Evolutionary conservation across 371 early-diverging fungal genomes (phyloP), one percentile per base, ranked within the genome.

Genomic region (Mucor lusitanicus): DNA sequence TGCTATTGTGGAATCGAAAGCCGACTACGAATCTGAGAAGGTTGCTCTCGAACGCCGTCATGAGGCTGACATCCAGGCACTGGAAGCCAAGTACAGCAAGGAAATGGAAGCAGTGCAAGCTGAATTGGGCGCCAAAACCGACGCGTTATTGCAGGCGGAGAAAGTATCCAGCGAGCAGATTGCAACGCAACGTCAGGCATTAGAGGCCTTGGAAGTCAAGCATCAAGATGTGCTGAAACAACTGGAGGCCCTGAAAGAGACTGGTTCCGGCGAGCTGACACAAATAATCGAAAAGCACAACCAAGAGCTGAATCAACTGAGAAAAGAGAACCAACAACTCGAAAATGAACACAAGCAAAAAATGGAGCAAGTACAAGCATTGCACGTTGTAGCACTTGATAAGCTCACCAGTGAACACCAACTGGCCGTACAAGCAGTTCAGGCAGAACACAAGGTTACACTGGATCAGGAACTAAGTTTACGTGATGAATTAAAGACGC

Each of bases 271-370:
- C 8, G 72, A 72, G 58, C 19, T 72, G 21, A 28, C 54, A 17
- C 33, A 58, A 21, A 30, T 72, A 13, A 61, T 68, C 6, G 27
- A 46, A 9, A 60, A 64, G n/a, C 68, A 72, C 30, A 68, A 72
- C 7, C 28, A 59, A n/a, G 62, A 68, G 37, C 30, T 72, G 33
- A 67, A 9, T 6, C 27, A 19, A 19, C 42, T 62, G 23, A 62
- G 40, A 57, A 63, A 46, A 62, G 7, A n/a, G 1, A 35, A 59
- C 33, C 28, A 64, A 19, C 37, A 54, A 13, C 32, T 64, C 12
- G 56, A 33, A 27, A 35, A 56, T 15, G 44, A 64, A 21, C 25
- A 63, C 21, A 33, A 19, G 1, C 17, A 54, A n/a, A 27, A 33
- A 25, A 37, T 54, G 39, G 39, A 63, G 28, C 37, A 25, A 7